These are phyloP conservation scores for Iris macrosiphon DNA, from an alignment of 106 monocot species.

Conservation along the genomic window DNA sequence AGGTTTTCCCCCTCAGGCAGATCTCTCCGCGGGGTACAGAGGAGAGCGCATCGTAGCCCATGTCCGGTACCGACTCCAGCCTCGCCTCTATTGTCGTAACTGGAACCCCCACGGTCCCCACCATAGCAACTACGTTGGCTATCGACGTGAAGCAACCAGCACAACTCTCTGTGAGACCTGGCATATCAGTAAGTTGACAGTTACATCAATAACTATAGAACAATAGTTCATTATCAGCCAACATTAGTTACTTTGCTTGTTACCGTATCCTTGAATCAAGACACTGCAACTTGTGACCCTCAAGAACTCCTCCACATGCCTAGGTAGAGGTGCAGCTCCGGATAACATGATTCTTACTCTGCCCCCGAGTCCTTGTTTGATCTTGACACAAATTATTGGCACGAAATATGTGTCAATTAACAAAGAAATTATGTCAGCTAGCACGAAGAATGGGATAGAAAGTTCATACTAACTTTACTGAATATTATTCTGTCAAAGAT, in stretches of 20 bases:
- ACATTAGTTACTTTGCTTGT: background rate
- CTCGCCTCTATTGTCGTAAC: conserved; percentile 76
- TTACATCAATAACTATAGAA: background rate
- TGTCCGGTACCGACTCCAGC: conserved; percentile 80
- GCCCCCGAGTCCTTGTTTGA: conserved; percentile 85
- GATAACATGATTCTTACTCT: conserved; percentile 77
- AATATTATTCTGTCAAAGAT: conserved; percentile 83
- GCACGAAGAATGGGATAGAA: background rate
- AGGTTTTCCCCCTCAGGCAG: conserved; percentile 77
- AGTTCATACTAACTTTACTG: conserved; percentile 49
- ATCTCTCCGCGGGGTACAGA: conserved; percentile 77
- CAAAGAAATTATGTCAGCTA: no score
- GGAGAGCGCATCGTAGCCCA: conserved; percentile 91
- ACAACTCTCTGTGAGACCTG: conserved; percentile 89
- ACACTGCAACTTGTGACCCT: conserved; percentile 74
- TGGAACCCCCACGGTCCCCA: conserved; percentile 82
- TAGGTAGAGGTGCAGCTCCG: conserved; percentile 85
- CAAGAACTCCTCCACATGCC: conserved; percentile 85
- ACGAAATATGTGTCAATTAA: background rate
- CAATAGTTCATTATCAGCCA: background rate
- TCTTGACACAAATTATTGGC: conserved; percentile 21
- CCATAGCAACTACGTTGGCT: conserved; percentile 80
- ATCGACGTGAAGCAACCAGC: conserved; percentile 92
- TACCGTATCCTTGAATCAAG: conserved; percentile 95
- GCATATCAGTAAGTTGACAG: background rate